phyloP scores from a whole-genome alignment of 208 protist genomes.

The Angomonas ambiguus region DNA sequence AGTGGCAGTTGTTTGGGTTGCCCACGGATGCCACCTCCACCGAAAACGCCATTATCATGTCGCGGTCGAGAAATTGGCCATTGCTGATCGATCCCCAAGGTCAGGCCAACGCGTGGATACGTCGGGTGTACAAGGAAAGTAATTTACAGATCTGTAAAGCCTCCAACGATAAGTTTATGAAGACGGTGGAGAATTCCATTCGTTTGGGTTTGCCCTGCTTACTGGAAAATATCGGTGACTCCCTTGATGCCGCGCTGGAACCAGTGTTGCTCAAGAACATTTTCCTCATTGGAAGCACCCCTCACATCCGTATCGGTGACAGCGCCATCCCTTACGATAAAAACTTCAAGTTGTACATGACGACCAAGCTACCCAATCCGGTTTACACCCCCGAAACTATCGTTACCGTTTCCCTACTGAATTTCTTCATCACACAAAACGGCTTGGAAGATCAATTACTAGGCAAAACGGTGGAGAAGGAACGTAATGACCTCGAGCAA shows the following conservation, averaged over 20 bases:
- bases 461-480: constrained; percentile 95
- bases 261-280: constrained; percentile 94
- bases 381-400: constrained; percentile 95
- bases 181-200: constrained; percentile 94
- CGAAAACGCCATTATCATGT: constrained; percentile 97
- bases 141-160: constrained; percentile 96
- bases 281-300: constrained; percentile 92
- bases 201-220: constrained; percentile 96
- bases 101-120: constrained; percentile 97
- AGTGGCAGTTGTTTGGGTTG: constrained; percentile 95
- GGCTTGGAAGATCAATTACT: constrained; percentile 97
- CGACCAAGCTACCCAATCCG: constrained; percentile 97
- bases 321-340: constrained; percentile 94
- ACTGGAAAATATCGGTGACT: constrained; percentile 95
- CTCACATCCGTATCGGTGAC: constrained; percentile 96
- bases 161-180: constrained; percentile 93
- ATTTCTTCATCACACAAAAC: constrained; percentile 97
- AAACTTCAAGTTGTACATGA: constrained; percentile 97
- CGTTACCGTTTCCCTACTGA: constrained; percentile 96
- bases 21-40: constrained; percentile 94
- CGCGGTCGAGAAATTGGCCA: constrained; percentile 93
- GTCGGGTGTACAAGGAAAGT: constrained; percentile 91
- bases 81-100: constrained; percentile 98
- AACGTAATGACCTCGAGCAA: constrained; percentile 96
- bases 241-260: constrained; percentile 95